phyloP scores from a whole-genome alignment of 1,139 yeast species.

The Magnusiomyces suaveolens region DNA sequence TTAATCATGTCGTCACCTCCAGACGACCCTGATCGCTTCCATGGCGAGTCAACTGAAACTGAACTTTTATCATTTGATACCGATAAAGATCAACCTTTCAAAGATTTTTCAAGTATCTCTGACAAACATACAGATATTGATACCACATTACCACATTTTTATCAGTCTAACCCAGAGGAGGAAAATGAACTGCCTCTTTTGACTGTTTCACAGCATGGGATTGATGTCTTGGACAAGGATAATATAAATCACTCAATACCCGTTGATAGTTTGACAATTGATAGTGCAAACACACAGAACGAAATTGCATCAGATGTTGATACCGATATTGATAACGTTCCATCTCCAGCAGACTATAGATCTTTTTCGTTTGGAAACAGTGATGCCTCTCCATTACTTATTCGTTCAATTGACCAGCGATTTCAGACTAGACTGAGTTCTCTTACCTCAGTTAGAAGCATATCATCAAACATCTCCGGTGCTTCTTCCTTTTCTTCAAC shows the following conservation, averaged over 20 bases:
- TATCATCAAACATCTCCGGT: background rate
- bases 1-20: background rate
- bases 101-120: conserved; percentile 12
- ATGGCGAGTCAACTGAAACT: background rate
- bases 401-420: conserved; percentile 24
- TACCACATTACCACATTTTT: conserved; percentile 8
- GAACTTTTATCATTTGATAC: background rate
- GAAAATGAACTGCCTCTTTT: conserved; percentile 1
- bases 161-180: background rate
- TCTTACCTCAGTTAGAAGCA: conserved; percentile 12
- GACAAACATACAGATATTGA: conserved; percentile 4
- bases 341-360: conserved; percentile 7
- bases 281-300: background rate
- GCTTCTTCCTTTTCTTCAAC: background rate
- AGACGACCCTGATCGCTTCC: background rate
- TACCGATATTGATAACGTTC: conserved; percentile 5
- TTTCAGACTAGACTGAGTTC: conserved; percentile 26
- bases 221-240: background rate
- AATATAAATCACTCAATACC: background rate
- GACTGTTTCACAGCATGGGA: background rate
- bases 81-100: conserved; percentile 6
- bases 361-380: background rate
- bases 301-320: background rate
- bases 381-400: conserved; percentile 4
- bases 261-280: background rate